phyloP scores from a whole-genome alignment of 352 stramenopile genomes.

The Saprolegnia diclina region DNA sequence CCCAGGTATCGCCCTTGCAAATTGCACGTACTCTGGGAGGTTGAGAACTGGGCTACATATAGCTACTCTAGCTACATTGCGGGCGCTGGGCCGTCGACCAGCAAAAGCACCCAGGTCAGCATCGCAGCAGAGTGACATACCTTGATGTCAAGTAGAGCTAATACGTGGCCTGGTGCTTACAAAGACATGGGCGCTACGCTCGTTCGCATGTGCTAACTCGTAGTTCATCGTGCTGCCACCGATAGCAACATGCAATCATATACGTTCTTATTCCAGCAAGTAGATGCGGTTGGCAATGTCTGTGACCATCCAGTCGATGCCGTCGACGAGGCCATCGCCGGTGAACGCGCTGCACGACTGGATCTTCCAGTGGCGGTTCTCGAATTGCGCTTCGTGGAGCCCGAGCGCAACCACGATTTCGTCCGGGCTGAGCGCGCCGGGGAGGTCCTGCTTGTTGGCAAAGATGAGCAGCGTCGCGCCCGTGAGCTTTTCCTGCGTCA shows the following conservation, averaged over 20 bases:
- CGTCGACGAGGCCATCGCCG: conserved; percentile 91
- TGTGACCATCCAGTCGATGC: conserved; percentile 96
- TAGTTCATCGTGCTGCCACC: not conserved
- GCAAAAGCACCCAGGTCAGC: too few species aligned
- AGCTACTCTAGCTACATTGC: too few species aligned
- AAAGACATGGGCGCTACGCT: too few species aligned
- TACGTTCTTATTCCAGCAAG: conserved; percentile 72
- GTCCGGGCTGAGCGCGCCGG: conserved; percentile 79
- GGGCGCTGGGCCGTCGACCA: too few species aligned
- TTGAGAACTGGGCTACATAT: too few species aligned
- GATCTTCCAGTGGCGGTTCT: conserved; percentile 83
- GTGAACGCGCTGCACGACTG: conserved; percentile 97
- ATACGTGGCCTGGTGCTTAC: too few species aligned
- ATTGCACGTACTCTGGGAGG: too few species aligned
- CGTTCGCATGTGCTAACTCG: too few species aligned
- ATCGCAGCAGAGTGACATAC: too few species aligned
- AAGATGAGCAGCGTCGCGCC: conserved; percentile 99
- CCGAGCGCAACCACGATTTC: conserved; percentile 90
- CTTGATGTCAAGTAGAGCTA: too few species aligned
- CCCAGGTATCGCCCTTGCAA: too few species aligned
- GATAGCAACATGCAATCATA: not conserved
- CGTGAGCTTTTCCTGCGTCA: conserved; percentile 93
- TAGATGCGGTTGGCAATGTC: conserved; percentile 97
- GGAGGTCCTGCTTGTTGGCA: conserved; percentile 99
- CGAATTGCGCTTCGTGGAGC: conserved; percentile 74